Evolutionary conservation across 2,329 filamentous ascomycete species (phyloP), one percentile per base, ranked within the genome.

Genomic region (Arthroderma sp.): DNA sequence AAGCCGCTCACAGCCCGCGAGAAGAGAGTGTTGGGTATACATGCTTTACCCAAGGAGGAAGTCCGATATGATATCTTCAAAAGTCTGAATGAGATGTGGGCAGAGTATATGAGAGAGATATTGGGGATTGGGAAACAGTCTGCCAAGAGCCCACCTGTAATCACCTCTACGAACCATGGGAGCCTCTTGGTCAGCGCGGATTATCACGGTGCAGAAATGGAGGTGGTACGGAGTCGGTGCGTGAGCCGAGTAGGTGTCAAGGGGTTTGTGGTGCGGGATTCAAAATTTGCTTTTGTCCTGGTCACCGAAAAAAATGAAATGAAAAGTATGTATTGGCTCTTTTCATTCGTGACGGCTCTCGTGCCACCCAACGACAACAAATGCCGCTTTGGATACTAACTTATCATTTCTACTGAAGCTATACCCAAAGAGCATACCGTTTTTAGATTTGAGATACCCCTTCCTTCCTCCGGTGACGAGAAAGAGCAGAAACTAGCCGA

Each of bases 381-480:
- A 22, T 22, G 15, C 43, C 44, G 28, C 42, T 37, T 37, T 40
- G 34, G 29, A 39, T 29, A 36, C 43, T 29, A n/a, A 30, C 34
- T 40, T 30, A 39, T 51, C 43, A 38, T 29, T 6, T 31, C 22
- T 38, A 38, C 29, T 39, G 10, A 42, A 76, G 72, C 78, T 36
- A 72, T 96, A 46, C 89, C 91, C 3, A 98, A 98, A 60, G 87
- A 94, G 59, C 82, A 87, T 34, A 89, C 87, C 0, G 72, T 89
- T 11, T 96, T 98, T 56, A 75, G 79, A 15, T 78, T 96, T 52
- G 72, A 77, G 51, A 70, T 96, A 6, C 77, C 81, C 1, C 60
- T 72, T 10, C 59, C 58, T 4, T 53, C 47, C 1, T 32, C 48
- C 4, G 50, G 53, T 10, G 42, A 52, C 22, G 48, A 53, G 39